A percentile compares a stretch with the other conserved stretches of the same genome.
phyloP scores from a whole-genome alignment of 2,329 filamentous ascomycete species.

The Verticillium nonalfalfae region DNA sequence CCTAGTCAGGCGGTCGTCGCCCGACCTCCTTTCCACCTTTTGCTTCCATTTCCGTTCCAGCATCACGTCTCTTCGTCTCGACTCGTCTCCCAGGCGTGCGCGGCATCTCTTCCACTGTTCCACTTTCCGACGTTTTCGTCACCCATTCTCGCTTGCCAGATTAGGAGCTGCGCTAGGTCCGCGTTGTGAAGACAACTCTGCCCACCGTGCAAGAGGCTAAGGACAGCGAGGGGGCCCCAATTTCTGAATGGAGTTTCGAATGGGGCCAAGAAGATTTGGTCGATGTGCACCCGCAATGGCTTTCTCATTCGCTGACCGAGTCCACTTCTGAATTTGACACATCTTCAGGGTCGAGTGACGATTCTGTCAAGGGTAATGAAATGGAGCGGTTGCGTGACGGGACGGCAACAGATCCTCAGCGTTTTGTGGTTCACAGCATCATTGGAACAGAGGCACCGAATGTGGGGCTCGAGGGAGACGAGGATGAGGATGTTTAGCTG shows the following conservation, averaged over 20 bases:
- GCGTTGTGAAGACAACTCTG: not conserved
- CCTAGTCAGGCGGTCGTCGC: constrained; percentile 1
- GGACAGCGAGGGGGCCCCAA: not conserved
- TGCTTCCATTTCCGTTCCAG: not conserved
- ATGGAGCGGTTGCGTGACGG: not conserved
- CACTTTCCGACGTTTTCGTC: not conserved
- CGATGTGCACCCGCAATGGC: not conserved
- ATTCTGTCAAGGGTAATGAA: not conserved
- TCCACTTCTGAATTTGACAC: not conserved
- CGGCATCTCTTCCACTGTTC: not conserved
- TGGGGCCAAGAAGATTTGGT: not conserved
- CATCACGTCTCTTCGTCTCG: not conserved
- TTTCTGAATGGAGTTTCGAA: not conserved
- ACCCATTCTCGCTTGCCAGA: not conserved
- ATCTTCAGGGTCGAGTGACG: not conserved
- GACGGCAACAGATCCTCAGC: not conserved
- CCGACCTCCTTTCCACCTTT: not conserved
- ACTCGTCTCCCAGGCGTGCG: not conserved
- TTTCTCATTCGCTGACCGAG: no score
- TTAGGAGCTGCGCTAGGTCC: not conserved
- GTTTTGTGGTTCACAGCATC: not conserved
- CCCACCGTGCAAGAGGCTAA: not conserved
- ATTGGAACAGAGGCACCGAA: not conserved
- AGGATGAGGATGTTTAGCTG: not conserved
- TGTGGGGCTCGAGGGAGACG: not conserved